Base-by-base conservation (phyloP, 2,329 filamentous ascomycete genomes). In the Cephalotrichum gorgonifer region DNA sequence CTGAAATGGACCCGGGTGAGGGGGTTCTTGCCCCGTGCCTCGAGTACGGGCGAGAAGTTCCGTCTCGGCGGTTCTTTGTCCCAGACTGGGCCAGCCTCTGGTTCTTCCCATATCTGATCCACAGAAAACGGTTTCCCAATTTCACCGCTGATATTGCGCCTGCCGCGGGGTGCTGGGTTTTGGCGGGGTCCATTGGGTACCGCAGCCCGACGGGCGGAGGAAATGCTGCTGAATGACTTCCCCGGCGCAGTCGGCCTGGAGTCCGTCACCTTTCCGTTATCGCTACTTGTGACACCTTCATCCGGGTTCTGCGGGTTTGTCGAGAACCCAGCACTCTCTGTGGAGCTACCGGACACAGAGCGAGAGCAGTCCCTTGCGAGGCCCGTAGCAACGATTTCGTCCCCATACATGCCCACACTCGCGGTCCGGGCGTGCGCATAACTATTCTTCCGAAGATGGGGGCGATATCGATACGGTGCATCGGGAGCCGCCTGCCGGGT, bases 51-150 rank as follows among this genome's bases (percentile, higher is more conserved):
- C 27, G 55, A 50, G 20, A 52, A 35, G 38, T 70, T 60, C 50
- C 67, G n/a, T 20, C 22, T 8, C 35, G 35, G 22, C 4, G 7
- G 4, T 20, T 20, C 5, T 11, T 39, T 39, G n/a, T n/a, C n/a
- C 17, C 17, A 39, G 11, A 4, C 17, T 11, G 35, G 12, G n/a
- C 35, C n/a, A 20, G 62, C 72, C 58, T 86, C 80, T 1, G 88
- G 86, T 61, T 96, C 91, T 63, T 96, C 90, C 74, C 88, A 96
- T 52, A 96, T 90, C 59, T 87, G 82, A 60, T 89, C 85, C 30
- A 83, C 79, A 2, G 83, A 84, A 61, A 88, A 89, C 2, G 81
- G 76, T 48, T 73, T 78, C 55, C 76, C 70, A 51, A 83, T 67
- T 58, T 85, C 81, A 20, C 82, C 83, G 60, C 83, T 88, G 58